Evolutionary conservation across 1,284 basidiomycete species (phyloP).

Genomic region (Apiotrichum porosum): DNA sequence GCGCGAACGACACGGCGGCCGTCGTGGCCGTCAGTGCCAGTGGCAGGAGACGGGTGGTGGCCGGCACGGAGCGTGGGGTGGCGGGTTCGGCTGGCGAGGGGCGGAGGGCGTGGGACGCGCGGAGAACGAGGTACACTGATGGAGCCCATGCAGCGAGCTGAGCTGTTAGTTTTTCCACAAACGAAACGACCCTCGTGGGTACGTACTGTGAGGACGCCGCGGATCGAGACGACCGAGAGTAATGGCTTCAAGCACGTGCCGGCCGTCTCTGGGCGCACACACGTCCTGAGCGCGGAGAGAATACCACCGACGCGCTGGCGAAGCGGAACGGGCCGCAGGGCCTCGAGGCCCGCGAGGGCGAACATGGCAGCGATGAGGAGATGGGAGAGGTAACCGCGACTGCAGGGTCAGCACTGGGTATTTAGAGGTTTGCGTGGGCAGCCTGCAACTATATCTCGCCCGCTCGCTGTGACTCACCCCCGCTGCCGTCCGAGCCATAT

Average conservation of each 20-base stretch:
- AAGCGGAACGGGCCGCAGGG: slow-evolving; percentile 4
- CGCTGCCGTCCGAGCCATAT: slow-evolving; percentile 12
- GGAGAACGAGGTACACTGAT: slow-evolving; percentile 11
- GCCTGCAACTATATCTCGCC: too few species aligned
- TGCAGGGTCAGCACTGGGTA: neutral
- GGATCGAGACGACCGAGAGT: neutral
- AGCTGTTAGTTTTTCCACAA: too few species aligned
- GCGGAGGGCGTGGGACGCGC: slow-evolving; percentile 9
- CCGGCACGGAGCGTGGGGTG: slow-evolving; percentile 5
- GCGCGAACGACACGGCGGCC: slow-evolving; percentile 5
- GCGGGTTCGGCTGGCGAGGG: slow-evolving; percentile 2
- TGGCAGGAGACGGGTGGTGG: slow-evolving; percentile 13
- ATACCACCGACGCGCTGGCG: slow-evolving; percentile 2
- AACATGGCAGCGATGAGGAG: slow-evolving; percentile 3
- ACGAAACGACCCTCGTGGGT: too few species aligned
- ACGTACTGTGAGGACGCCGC: neutral
- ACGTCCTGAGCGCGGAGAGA: neutral
- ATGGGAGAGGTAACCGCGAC: slow-evolving; percentile 7
- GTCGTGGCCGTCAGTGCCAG: slow-evolving; percentile 11
- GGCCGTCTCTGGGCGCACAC: neutral
- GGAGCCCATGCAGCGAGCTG: neutral
- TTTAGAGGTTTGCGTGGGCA: too few species aligned
- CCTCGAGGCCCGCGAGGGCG: slow-evolving; percentile 1
- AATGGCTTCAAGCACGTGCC: neutral
- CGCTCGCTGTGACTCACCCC: neutral